Evolutionary conservation across 2,329 filamentous ascomycete species (phyloP), one percentile per base, ranked within the genome.

Genomic region (Nakataea oryzae): DNA sequence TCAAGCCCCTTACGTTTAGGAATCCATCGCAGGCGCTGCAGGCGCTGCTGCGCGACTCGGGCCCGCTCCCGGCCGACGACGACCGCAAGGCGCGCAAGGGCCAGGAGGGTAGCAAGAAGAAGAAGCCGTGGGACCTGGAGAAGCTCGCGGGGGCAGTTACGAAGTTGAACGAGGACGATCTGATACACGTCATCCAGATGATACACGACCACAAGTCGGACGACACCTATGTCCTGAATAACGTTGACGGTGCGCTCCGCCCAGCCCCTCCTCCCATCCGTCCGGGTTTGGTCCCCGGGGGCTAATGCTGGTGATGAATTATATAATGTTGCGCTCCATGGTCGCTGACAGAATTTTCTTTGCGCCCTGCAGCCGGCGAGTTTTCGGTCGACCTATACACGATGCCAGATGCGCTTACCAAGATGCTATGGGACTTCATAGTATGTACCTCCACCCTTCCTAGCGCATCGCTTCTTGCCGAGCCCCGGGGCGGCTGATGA

Each of bases 351-450:
- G 67, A 69, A 32, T 29, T 34, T 6, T 62, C n/a, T 29, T n/a
- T 62, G 30, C 57, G 26, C 13, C 66, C 65, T 70, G 69, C 74
- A 82, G 92, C 93, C 71, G 95, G 95, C 71, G 95, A 99, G 77
- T 99, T 99, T 78, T 95, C 96, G 64, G 93, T 99, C 68, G 95
- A 99, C 72, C 83, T 99, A 63, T 97, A 96, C 78, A 97, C 95
- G n/a, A 86, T 99, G 66, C 93, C 95, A 1, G 95, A 97, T 67
- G 77, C 79, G 30, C 82, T 97, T 50, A 89, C 95, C 72, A 96
- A 95, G 75, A 92, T 91, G 86, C 86, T 99, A 64, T 97, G 93
- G 93, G 93, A 97, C 65, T 96, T 95, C 72, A 72, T 86, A 68
- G 82, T 81, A 73, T 73, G 75, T 73, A 54, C 27, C 11, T n/a